phyloP scores from a whole-genome alignment of 1,284 basidiomycete species.

The Trichosporon asahii region DNA sequence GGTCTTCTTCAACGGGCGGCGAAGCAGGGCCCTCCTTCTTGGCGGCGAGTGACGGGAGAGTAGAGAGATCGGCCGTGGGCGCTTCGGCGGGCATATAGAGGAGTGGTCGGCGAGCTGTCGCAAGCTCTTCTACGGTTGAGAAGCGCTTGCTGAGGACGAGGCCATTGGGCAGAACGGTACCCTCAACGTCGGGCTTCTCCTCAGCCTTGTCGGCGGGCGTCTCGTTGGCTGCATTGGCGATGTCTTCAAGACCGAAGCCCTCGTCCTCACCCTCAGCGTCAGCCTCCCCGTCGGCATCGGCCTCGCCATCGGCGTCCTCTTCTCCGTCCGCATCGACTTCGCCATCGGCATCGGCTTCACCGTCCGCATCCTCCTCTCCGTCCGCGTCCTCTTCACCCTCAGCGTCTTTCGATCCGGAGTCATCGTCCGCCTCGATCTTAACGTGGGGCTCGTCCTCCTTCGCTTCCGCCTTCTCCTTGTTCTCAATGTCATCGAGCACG shows the following conservation, averaged over 20 bases:
- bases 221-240: constrained; percentile 19
- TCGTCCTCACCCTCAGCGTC: constrained; percentile 40
- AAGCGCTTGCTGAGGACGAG: constrained; percentile 43
- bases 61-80: constrained; percentile 38
- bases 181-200: constrained; percentile 25
- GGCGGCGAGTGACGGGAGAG: constrained; percentile 22
- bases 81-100: constrained; percentile 35
- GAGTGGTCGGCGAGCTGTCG: constrained; percentile 33
- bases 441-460: constrained; percentile 33
- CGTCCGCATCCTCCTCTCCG: constrained; percentile 19
- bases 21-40: constrained; percentile 5
- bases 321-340: constrained; percentile 35
- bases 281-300: constrained; percentile 19
- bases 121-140: constrained; percentile 34
- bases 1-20: constrained; percentile 13
- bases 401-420: constrained; percentile 15
- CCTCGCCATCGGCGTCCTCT: constrained; percentile 44
- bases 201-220: constrained; percentile 8
- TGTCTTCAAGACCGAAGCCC: constrained; percentile 34
- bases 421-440: constrained; percentile 32
- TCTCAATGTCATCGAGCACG: constrained; percentile 39
- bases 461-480: constrained; percentile 28
- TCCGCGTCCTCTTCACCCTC: constrained; percentile 23
- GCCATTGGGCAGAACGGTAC: constrained; percentile 36
- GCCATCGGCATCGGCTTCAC: constrained; percentile 14